These are phyloP conservation scores for Zelonia costaricensis DNA, from an alignment of 208 protist species.

Conservation along the genomic window DNA sequence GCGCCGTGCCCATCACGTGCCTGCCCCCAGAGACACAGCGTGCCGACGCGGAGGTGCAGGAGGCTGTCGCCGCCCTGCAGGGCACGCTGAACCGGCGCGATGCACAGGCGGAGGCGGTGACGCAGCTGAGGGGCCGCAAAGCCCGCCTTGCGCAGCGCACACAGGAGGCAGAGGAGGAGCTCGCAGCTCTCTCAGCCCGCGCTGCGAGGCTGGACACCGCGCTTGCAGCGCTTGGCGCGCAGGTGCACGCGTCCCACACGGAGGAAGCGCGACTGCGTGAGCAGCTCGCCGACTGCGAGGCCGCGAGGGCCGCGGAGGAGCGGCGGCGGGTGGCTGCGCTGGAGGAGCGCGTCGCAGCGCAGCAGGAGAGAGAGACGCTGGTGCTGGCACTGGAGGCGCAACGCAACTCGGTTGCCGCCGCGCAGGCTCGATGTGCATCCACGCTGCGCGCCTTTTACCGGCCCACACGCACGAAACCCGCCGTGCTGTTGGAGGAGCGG, in stretches of 20 bases:
- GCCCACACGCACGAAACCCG: neutral
- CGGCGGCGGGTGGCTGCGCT: slow-evolving; percentile 3
- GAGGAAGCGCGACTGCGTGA: neutral
- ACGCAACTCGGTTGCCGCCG: neutral
- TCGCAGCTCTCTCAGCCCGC: neutral
- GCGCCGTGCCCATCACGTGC: neutral
- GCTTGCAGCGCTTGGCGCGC: neutral
- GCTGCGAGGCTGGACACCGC: slow-evolving; percentile 1
- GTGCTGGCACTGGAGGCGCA: neutral
- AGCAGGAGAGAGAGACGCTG: neutral
- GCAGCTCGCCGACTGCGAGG: neutral
- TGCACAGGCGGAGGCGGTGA: neutral
- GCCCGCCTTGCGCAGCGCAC: neutral
- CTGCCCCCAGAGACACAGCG: neutral
- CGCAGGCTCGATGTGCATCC: neutral
- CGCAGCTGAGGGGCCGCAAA: neutral
- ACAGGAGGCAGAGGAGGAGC: neutral
- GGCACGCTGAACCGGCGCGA: slow-evolving; percentile 7
- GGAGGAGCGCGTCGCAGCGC: neutral
- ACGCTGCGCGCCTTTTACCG: neutral
- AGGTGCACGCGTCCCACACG: neutral
- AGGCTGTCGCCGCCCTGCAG: neutral
- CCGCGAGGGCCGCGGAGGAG: neutral
- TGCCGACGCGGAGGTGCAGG: neutral
- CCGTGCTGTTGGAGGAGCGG: slow-evolving; percentile 8